Conservation (phyloP, 352 stramenopile species). For the Phytophthora boehmeriae region DNA sequence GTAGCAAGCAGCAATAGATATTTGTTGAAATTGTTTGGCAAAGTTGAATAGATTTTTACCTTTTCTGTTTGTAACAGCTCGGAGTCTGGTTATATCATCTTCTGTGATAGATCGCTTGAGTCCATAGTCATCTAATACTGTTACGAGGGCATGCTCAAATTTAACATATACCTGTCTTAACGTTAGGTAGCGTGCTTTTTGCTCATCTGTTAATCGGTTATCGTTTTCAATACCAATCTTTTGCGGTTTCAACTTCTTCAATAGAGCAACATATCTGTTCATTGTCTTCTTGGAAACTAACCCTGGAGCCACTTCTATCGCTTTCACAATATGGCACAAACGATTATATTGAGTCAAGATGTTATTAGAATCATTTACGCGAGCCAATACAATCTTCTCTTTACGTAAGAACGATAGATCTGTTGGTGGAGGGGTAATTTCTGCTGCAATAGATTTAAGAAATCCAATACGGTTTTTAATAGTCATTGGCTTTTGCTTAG, state of each 20-base stretch:
- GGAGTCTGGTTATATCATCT: no score
- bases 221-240: not conserved
- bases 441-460: no score
- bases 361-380: not conserved
- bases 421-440: no score
- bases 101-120: not conserved
- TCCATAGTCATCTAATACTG: not conserved
- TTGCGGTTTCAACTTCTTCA: not conserved
- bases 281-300: not conserved
- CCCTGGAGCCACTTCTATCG: not conserved
- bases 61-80: no score
- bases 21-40: no score
- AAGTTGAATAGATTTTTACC: no score
- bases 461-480: no score
- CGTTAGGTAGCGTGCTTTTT: not conserved
- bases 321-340: not conserved
- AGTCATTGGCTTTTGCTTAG: no score
- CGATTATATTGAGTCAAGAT: not conserved
- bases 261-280: not conserved
- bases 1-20: no score
- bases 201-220: not conserved
- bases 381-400: no score
- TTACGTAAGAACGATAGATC: no score
- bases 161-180: no score
- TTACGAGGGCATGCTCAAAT: not conserved